phyloP scores from a whole-genome alignment of 1,284 basidiomycete genomes.

The Microbotryum violaceum region DNA sequence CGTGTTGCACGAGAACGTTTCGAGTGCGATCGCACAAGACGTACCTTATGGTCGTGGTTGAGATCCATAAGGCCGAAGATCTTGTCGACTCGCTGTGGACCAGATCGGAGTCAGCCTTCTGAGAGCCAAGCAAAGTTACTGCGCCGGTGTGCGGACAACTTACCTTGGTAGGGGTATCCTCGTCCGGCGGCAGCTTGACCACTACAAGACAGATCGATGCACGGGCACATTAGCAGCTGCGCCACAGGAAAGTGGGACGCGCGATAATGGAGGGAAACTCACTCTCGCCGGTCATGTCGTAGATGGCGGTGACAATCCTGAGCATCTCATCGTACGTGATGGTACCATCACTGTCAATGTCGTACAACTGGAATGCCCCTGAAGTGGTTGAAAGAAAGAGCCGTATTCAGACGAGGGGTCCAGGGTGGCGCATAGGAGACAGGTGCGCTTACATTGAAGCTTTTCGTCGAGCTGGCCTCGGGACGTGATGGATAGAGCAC shows the following conservation, averaged over 20 bases:
- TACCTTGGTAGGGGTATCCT: constrained; percentile 98
- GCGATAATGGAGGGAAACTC: too few relatives aligned
- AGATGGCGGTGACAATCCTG: constrained; percentile 88
- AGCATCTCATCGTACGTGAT: constrained; percentile 99
- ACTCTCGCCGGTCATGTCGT: constrained; percentile 72
- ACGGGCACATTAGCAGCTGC: too few relatives aligned
- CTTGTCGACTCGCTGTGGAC: constrained; percentile 77
- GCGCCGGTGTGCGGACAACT: constrained; percentile 17
- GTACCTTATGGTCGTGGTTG: constrained; percentile 32
- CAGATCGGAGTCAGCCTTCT: constrained; percentile 2
- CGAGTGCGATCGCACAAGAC: not conserved
- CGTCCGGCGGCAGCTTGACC: constrained; percentile 94
- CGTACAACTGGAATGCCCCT: constrained; percentile 99
- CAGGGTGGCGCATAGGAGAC: not conserved
- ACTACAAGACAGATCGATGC: constrained; percentile 49
- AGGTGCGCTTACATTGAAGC: constrained; percentile 70
- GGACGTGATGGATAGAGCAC: constrained; percentile 88
- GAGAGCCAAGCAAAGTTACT: not conserved
- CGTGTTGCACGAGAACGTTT: not conserved
- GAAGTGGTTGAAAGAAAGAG: constrained; percentile 20
- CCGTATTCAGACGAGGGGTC: not conserved
- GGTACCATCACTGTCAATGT: constrained; percentile 93
- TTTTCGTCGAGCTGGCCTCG: constrained; percentile 95
- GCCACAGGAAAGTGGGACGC: too few relatives aligned
- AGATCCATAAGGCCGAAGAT: constrained; percentile 38